A percentile compares a stretch with the other conserved stretches of the same genome.
Conservation (phyloP, 768 basidiomycete species). For the Amanita thiersii region DNA sequence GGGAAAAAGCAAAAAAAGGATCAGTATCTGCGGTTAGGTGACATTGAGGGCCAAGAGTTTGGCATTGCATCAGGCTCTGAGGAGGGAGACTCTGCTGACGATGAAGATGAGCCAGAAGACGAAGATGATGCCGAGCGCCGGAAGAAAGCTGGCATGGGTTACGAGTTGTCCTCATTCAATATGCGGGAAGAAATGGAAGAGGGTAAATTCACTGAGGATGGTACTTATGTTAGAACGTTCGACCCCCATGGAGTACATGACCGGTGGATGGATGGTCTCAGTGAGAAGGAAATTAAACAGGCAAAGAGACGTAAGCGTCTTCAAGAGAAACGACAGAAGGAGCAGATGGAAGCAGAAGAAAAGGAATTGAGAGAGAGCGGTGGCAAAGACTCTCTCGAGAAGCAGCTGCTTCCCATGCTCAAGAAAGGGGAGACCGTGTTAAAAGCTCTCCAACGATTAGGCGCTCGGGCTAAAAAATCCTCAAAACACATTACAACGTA, state of each 20-base stretch:
- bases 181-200: constrained; percentile 99
- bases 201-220: constrained; percentile 94
- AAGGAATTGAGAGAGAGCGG: constrained; percentile 62
- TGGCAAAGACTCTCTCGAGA: constrained; percentile 54
- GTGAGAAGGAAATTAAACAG: constrained; percentile 77
- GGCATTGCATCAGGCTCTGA: constrained; percentile 36
- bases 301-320: constrained; percentile 71
- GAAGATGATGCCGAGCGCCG: constrained; percentile 73
- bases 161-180: constrained; percentile 90
- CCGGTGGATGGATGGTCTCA: constrained; percentile 89
- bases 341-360: constrained; percentile 67
- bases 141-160: constrained; percentile 88
- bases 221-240: constrained; percentile 75
- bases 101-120: constrained; percentile 47
- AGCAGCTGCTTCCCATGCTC: constrained; percentile 63
- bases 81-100: constrained; percentile 27
- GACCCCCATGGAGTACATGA: constrained; percentile 93
- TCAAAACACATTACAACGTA: constrained; percentile 26
- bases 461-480: constrained; percentile 53
- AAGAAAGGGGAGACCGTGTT: constrained; percentile 89
- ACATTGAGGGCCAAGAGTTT: constrained; percentile 98
- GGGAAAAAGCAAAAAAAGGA: constrained; percentile 43
- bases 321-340: constrained; percentile 64
- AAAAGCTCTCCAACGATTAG: constrained; percentile 82
- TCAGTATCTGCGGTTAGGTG: constrained; percentile 78